phyloP scores from a whole-genome alignment of 148 eudicot species.

The Selenicereus undatus region DNA sequence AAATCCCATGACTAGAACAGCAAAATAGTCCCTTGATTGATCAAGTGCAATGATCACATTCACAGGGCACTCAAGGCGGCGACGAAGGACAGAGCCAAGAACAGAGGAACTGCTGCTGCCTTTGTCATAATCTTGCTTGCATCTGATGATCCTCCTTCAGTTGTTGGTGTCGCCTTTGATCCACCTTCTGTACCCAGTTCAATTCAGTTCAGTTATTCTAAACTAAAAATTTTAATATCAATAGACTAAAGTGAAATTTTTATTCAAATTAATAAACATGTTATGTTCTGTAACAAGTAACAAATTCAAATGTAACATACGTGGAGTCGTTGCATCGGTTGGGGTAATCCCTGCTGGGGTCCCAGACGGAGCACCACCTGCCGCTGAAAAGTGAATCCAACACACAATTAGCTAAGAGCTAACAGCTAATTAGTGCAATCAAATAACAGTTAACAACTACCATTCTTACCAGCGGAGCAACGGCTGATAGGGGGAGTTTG shows the following conservation, averaged over 20 bases:
- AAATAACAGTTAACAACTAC: not conserved
- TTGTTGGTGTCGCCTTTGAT: conserved; percentile 27
- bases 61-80: not conserved
- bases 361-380: conserved; percentile 19
- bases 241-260: no score
- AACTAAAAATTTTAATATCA: no score
- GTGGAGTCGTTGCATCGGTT: not conserved
- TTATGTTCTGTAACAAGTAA: no score
- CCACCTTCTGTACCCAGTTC: conserved; percentile 23
- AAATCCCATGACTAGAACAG: not conserved
- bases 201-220: not conserved
- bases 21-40: not conserved
- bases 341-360: conserved; percentile 22
- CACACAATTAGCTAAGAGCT: not conserved
- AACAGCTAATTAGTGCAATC: no score
- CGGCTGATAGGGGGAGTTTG: conserved; percentile 43
- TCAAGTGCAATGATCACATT: not conserved
- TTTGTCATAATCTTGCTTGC: conserved; percentile 20
- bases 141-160: conserved; percentile 21
- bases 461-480: conserved; percentile 33
- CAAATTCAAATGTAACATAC: not conserved
- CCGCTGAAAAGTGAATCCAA: not conserved
- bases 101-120: conserved; percentile 12
- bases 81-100: conserved; percentile 18
- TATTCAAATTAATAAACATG: not conserved